Conservation (phyloP, 139 green algal genomes). For the Chlamydomonas urium region DNA sequence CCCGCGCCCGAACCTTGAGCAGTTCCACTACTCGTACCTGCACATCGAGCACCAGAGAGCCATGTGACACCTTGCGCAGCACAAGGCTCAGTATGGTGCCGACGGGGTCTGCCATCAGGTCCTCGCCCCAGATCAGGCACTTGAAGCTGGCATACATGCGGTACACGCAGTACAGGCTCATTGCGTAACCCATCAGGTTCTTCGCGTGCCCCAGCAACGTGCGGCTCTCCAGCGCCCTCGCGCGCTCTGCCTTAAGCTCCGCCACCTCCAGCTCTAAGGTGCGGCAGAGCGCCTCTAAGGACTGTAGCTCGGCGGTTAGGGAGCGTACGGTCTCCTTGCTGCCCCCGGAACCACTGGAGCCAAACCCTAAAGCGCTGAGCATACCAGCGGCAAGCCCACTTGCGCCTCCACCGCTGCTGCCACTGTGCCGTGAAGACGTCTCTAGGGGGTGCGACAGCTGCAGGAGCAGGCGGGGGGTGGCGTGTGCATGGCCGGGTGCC, state of each 20-base stretch:
- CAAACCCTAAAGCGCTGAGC: too few relatives aligned
- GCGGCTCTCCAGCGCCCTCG: slow-evolving; percentile 63
- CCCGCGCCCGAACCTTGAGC: neutral
- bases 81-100: slow-evolving; percentile 46
- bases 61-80: slow-evolving; percentile 52
- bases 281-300: too few relatives aligned
- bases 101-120: slow-evolving; percentile 72
- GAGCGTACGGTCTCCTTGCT: too few relatives aligned
- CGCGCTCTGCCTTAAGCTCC: slow-evolving; percentile 66
- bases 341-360: too few relatives aligned
- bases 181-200: slow-evolving; percentile 81
- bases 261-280: slow-evolving; percentile 67
- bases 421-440: too few relatives aligned
- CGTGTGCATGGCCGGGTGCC: too few relatives aligned
- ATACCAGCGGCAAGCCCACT: too few relatives aligned
- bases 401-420: too few relatives aligned
- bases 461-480: too few relatives aligned
- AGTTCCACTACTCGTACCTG: slow-evolving; percentile 4
- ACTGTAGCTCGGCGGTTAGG: too few relatives aligned
- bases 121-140: slow-evolving; percentile 77
- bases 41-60: slow-evolving; percentile 56
- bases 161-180: slow-evolving; percentile 76
- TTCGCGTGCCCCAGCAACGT: slow-evolving; percentile 69
- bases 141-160: slow-evolving; percentile 67
- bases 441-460: too few relatives aligned